phyloP scores from a whole-genome alignment of 2,329 filamentous ascomycete genomes.

The Aspergillus sojae region DNA sequence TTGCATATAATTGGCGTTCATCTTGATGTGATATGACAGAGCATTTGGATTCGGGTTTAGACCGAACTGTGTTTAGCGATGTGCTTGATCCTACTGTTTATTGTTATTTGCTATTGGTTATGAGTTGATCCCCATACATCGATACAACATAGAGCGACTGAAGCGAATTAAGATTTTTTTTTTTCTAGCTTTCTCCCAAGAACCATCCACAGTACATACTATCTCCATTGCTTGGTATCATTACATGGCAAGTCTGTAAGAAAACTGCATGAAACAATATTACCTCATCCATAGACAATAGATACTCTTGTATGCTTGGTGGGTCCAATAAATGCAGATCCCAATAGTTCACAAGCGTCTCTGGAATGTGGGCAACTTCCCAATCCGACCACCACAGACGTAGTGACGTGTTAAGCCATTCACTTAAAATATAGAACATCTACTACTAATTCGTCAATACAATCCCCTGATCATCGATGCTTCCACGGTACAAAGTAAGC shows the following conservation, averaged over 20 bases:
- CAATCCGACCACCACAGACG: not conserved
- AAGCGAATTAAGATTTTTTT: not conserved
- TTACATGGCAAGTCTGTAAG: not conserved
- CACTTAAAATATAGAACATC: not conserved
- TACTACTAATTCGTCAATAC: not conserved
- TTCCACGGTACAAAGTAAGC: not conserved
- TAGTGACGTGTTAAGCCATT: too few relatives aligned
- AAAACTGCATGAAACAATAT: not conserved
- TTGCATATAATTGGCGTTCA: constrained; percentile 7
- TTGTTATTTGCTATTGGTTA: not conserved
- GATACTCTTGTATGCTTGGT: not conserved
- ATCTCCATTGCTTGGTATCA: not conserved
- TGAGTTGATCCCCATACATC: not conserved
- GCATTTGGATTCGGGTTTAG: not conserved
- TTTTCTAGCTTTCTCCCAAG: not conserved
- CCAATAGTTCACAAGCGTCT: not conserved
- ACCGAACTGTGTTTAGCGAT: not conserved
- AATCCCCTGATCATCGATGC: not conserved
- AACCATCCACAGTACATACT: not conserved
- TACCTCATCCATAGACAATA: not conserved
- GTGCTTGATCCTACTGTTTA: not conserved
- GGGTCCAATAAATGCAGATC: constrained; percentile 5
- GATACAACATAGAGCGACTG: not conserved
- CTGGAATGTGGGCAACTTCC: not conserved
- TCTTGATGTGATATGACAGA: not conserved